Evolutionary conservation across 768 basidiomycete species (phyloP).

Genomic region (Leccinum sublutescens): DNA sequence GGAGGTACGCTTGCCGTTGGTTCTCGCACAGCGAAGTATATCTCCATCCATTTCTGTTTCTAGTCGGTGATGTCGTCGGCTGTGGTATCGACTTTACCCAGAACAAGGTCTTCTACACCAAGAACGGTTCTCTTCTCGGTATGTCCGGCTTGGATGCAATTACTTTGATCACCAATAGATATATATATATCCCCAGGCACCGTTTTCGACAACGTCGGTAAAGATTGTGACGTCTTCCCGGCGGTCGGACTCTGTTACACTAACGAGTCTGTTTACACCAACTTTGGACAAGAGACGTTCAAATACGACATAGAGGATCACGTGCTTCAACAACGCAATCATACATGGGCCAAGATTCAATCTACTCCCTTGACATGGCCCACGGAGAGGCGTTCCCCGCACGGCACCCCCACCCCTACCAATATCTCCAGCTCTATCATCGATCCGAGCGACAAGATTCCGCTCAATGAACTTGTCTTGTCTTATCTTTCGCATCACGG

Average conservation of each 20-base stretch:
- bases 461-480: slow-evolving; percentile 71
- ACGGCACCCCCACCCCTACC: slow-evolving; percentile 6
- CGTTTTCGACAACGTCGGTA: slow-evolving; percentile 72
- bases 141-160: slow-evolving; percentile 1
- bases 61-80: slow-evolving; percentile 86
- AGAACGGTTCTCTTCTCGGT: slow-evolving; percentile 78
- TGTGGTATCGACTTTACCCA: slow-evolving; percentile 90
- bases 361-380: slow-evolving; percentile 51
- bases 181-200: slow-evolving; percentile 40
- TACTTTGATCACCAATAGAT: slow-evolving; percentile 12
- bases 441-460: slow-evolving; percentile 53
- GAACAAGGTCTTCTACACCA: slow-evolving; percentile 83
- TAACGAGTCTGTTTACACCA: slow-evolving; percentile 76
- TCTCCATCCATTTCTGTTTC: slow-evolving; percentile 6
- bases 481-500: slow-evolving; percentile 86
- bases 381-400: slow-evolving; percentile 15
- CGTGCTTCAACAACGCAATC: slow-evolving; percentile 66
- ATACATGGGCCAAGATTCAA: slow-evolving; percentile 67
- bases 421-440: slow-evolving; percentile 14
- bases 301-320: slow-evolving; percentile 88
- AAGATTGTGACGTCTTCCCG: slow-evolving; percentile 70
- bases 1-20: slow-evolving; percentile 54
- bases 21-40: not conserved
- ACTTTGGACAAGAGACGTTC: slow-evolving; percentile 88
- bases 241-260: slow-evolving; percentile 84